Evolutionary conservation across 108 stramenopile genomes (phyloP), one percentile per base, ranked within the genome.

Genomic region (Licmophora abbreviata): DNA sequence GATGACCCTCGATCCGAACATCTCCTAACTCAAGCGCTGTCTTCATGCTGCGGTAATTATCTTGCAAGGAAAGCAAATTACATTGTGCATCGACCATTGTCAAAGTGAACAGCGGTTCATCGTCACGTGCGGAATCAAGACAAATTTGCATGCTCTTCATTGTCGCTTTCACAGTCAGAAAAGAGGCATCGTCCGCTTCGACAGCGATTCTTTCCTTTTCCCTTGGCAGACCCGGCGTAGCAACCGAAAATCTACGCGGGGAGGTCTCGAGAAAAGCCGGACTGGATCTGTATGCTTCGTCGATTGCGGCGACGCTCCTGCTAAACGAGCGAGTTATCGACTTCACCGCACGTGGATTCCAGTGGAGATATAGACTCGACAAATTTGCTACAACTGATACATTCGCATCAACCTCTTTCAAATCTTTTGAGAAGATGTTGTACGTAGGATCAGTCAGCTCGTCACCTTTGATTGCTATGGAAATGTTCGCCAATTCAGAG

Each of bases 91-190:
- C 67, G 4, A 72, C 64, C 73, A 92, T 81, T 5, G 73, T 83
- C 36, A 88, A 36, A 0, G 58, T 59, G 54, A 78, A 92, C 0
- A 92, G 52, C 4, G 90, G 90, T 15, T 81, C 59, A 41, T 88
- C 90, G 46, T 92, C 90, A 37, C 59, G 60, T 0, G 81, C 81
- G 22, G 85, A 85, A 59, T 81, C 83, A 37, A 92, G 52, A 35
- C 49, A 59, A 36, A 92, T 66, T 41, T 80, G 67, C 49, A 92
- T 66, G 29, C 51, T 58, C 38, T 82, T 54, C 88, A 90, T 86
- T 41, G 66, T 34, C 6, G 84, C 83, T 7, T 59, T 71, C n/a
- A 87, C 59, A 29, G 73, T 59, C 44, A 81, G 24, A 21, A 8
- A 8, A 15, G 8, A 7, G 8, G 9, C 17, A 7, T 44, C 12